A percentile compares a stretch with the other conserved stretches of the same genome.
Evolutionary conservation across 139 green algal genomes (phyloP).

Genomic region (Chlamydomonas incerta): DNA sequence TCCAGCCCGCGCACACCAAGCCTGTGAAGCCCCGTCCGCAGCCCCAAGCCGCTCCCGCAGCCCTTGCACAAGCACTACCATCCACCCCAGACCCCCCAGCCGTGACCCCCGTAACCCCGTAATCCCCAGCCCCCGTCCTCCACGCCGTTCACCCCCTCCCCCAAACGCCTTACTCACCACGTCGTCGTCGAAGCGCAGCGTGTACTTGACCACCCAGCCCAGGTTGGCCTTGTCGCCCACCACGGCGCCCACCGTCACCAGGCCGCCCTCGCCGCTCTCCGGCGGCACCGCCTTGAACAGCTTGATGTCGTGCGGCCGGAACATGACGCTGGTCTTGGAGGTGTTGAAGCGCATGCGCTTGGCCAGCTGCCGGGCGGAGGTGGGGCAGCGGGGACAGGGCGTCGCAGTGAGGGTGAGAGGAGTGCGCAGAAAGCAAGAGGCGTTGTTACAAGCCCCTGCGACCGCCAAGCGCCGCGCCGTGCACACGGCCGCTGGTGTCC

Average conservation of each 20-base stretch:
- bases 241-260: constrained; percentile 50
- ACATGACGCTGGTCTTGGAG: constrained; percentile 76
- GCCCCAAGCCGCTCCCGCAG: too few relatives aligned
- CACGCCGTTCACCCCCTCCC: constrained; percentile 52
- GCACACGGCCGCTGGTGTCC: too few relatives aligned
- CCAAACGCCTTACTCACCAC: constrained; percentile 20
- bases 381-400: too few relatives aligned
- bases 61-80: too few relatives aligned
- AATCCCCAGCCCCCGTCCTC: constrained; percentile 21
- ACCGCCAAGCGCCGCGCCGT: too few relatives aligned
- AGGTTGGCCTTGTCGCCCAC: constrained; percentile 73
- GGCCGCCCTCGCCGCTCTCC: neutral
- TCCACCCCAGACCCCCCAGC: too few relatives aligned
- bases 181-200: constrained; percentile 82
- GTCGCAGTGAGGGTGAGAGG: neutral
- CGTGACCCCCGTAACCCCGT: too few relatives aligned
- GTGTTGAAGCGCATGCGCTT: constrained; percentile 63
- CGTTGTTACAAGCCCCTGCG: too few relatives aligned
- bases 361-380: too few relatives aligned
- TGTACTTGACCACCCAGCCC: constrained; percentile 77
- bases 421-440: neutral
- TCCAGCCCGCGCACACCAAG: too few relatives aligned
- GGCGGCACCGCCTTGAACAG: constrained; percentile 42
- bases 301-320: constrained; percentile 71
- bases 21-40: too few relatives aligned